Evolutionary conservation across 2,329 filamentous ascomycete genomes (phyloP), one percentile per base, ranked within the genome.

Genomic region (Pseudogymnoascus sp.): DNA sequence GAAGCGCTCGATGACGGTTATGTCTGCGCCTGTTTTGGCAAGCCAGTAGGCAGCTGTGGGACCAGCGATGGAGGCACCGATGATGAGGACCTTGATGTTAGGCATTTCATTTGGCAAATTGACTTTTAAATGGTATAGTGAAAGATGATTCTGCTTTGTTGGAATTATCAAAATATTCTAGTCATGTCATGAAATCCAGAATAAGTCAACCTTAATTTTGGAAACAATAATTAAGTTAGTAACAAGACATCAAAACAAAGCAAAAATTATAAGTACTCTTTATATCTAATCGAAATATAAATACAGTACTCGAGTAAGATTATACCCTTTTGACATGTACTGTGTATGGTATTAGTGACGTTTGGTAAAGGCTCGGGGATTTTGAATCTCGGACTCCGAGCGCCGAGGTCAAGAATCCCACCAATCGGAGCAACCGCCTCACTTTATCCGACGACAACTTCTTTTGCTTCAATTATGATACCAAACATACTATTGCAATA

Each of bases 1-100:
- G 26, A 66, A 74, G 2, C 78, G 75, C 65, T 80, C 78, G 35
- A 79, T 69, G 35, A 79, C 63, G 2, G 75, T 75, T 59, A 78
- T 70, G 42, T 69, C 65, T 62, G 75, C 71, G 47, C 74, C 72
- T 11, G 71, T 63, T 47, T 73, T 72, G 1, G 79, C 72, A 17
- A 85, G 77, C 72, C 78, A 80, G 71, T 77, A 79, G 13, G 44
- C 44, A 3, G 44, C 15, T 26, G 44, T 26, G 13, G 75, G 76
- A 9, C 74, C 74, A 6, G 72, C 72, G 38, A 74, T 71, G 13
- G 74, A 73, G n/a, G 69, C 73, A 6, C 75, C 74, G 40, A 68
- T 68, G 64, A 77, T 73, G 35, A 76, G 71, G 26, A 76, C 62
- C 44, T 65, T 66, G 26, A 67, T 28, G 13, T 50, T 50, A 7